These are phyloP conservation scores for Chamaecrista fasciculata DNA, from an alignment of 306 rosid genomes.

Conservation along the genomic window DNA sequence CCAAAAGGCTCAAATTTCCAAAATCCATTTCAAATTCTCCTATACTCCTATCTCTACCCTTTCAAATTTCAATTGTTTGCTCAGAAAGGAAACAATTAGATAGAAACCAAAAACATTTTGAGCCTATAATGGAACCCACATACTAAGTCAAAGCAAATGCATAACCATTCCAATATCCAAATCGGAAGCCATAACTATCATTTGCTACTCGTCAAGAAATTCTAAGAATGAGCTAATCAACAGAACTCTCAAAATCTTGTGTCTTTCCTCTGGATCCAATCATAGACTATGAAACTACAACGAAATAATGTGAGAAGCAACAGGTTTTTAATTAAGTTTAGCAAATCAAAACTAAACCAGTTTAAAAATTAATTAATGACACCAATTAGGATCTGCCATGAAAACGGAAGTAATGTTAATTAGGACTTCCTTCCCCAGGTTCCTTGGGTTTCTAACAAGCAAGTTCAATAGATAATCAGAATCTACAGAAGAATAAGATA, in stretches of 20 bases:
- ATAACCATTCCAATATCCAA: neutral
- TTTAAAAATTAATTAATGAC: neutral
- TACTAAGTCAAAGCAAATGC: neutral
- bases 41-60: neutral
- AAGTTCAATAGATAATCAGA: conserved; percentile 20
- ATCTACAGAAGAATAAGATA: conserved; percentile 18
- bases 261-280: conserved; percentile 49
- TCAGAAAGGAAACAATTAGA: neutral
- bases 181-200: neutral
- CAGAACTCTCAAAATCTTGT: conserved; percentile 15
- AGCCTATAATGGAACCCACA: neutral
- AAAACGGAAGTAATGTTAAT: conserved; percentile 36
- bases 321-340: conserved; percentile 13
- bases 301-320: conserved; percentile 7
- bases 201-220: conserved; percentile 17
- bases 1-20: neutral
- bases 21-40: neutral
- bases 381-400: conserved; percentile 48
- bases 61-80: neutral
- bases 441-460: neutral
- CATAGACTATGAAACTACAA: conserved; percentile 25
- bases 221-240: conserved; percentile 14
- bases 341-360: neutral
- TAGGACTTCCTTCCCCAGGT: neutral
- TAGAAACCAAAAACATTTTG: neutral